phyloP scores from a whole-genome alignment of 83 land plant species.

The Picea abies region DNA sequence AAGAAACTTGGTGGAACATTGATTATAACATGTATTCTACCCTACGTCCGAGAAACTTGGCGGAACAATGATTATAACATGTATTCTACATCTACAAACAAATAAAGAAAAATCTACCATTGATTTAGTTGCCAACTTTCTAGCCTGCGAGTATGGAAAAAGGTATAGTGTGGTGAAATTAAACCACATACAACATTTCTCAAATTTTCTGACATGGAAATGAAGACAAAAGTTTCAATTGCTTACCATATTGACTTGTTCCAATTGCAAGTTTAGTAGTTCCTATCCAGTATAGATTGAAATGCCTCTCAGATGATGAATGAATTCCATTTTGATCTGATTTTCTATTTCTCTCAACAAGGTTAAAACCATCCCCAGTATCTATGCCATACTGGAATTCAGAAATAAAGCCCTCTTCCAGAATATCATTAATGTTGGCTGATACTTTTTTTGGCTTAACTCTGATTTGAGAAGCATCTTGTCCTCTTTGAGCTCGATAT shows the following conservation, averaged over 20 bases:
- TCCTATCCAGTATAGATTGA: constrained; percentile 50
- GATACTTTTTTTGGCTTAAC: constrained; percentile 34
- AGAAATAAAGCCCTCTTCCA: constrained; percentile 12
- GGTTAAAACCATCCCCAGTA: background rate
- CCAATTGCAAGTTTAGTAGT: constrained; percentile 62
- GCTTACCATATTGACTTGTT: constrained; percentile 40
- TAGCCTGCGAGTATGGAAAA: background rate
- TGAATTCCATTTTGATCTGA: background rate
- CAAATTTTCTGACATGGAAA: background rate
- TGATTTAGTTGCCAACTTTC: background rate
- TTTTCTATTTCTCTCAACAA: background rate
- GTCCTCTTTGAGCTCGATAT: constrained; percentile 71
- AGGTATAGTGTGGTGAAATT: background rate
- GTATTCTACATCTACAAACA: too few species aligned
- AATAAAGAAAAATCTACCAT: background rate
- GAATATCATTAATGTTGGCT: background rate
- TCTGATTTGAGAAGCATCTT: constrained; percentile 68
- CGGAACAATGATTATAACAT: too few species aligned
- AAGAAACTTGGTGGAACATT: too few species aligned
- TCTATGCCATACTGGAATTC: background rate
- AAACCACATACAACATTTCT: constrained; percentile 2
- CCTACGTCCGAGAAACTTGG: too few species aligned
- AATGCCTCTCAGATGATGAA: constrained; percentile 12
- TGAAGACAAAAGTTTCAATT: background rate
- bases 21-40: too few species aligned